Conservation (phyloP, 208 protist genomes). For the Blechomonas ayalai region DNA sequence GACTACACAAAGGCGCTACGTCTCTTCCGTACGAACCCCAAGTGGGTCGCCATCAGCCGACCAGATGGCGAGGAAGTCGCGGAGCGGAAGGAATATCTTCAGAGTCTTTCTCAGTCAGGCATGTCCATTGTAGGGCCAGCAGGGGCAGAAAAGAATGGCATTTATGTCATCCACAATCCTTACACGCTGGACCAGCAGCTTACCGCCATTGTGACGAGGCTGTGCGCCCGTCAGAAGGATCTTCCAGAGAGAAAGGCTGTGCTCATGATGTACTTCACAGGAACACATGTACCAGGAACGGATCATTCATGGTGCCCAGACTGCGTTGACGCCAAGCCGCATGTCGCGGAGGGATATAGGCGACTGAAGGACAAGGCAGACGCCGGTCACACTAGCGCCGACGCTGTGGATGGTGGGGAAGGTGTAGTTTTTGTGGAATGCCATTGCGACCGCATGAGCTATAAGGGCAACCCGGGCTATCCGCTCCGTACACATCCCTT, state of each 20-base stretch:
- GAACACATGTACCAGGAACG: conserved; percentile 32
- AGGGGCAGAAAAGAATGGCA: conserved; percentile 4
- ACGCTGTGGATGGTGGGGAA: conserved; percentile 6
- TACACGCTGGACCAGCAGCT: conserved; percentile 21
- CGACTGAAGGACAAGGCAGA: conserved; percentile 23
- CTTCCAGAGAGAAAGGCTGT: conserved; percentile 3
- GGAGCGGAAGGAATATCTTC: conserved; percentile 34
- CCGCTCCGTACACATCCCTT: conserved; percentile 50
- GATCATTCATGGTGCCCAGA: conserved; percentile 72
- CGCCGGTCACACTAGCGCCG: no score
- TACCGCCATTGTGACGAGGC: conserved; percentile 7
- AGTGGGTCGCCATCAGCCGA: conserved; percentile 65
- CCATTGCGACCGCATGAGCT: conserved; percentile 51
- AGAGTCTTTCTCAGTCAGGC: conserved; percentile 9
- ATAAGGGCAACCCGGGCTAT: conserved; percentile 54
- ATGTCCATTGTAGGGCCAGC: conserved; percentile 16
- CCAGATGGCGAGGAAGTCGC: conserved; percentile 20
- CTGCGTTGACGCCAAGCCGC: conserved; percentile 45
- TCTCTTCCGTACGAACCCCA: conserved; percentile 73
- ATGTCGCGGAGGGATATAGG: conserved; percentile 27
- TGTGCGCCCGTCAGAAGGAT: conserved; percentile 5
- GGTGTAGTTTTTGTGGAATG: conserved; percentile 49
- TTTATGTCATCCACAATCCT: conserved; percentile 30
- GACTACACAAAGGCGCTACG: conserved; percentile 60
- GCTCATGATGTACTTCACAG: conserved; percentile 51